These are phyloP conservation scores for Tripterygium wilfordii DNA, from an alignment of 177 flowering plant species.

Conservation along the genomic window DNA sequence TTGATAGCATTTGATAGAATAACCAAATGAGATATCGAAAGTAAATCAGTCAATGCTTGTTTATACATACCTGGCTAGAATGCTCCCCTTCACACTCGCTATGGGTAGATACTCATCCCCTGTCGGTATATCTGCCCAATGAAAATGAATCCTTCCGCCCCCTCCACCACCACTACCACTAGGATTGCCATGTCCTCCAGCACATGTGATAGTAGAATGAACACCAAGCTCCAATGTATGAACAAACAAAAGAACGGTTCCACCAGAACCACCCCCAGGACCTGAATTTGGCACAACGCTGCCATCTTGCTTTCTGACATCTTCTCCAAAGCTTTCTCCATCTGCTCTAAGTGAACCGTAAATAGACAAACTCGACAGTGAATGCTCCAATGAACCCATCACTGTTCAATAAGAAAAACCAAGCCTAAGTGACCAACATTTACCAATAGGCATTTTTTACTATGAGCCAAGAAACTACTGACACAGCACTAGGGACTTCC, in stretches of 20 bases:
- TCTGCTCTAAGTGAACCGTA: slow-evolving; percentile 69
- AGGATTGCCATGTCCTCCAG: slow-evolving; percentile 75
- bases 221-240: slow-evolving; percentile 49
- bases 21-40: too few species aligned
- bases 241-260: slow-evolving; percentile 85
- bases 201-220: slow-evolving; percentile 55
- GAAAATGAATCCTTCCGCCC: slow-evolving; percentile 95
- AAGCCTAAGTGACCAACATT: too few species aligned
- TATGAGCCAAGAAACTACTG: too few species aligned
- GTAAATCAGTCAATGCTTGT: background rate
- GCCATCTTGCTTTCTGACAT: slow-evolving; percentile 13
- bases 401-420: slow-evolving; percentile 41
- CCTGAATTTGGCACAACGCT: slow-evolving; percentile 26
- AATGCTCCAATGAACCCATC: slow-evolving; percentile 92
- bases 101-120: slow-evolving; percentile 90
- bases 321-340: slow-evolving; percentile 62
- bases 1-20: too few species aligned
- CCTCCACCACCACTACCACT: slow-evolving; percentile 93
- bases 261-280: slow-evolving; percentile 98
- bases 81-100: slow-evolving; percentile 62
- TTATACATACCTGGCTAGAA: slow-evolving; percentile 46
- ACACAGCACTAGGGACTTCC: too few species aligned
- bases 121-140: slow-evolving; percentile 87
- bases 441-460: too few species aligned
- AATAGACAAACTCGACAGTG: slow-evolving; percentile 62